Conservation (phyloP, 495 filamentous ascomycete genomes). For the Penicillium goetzii region DNA sequence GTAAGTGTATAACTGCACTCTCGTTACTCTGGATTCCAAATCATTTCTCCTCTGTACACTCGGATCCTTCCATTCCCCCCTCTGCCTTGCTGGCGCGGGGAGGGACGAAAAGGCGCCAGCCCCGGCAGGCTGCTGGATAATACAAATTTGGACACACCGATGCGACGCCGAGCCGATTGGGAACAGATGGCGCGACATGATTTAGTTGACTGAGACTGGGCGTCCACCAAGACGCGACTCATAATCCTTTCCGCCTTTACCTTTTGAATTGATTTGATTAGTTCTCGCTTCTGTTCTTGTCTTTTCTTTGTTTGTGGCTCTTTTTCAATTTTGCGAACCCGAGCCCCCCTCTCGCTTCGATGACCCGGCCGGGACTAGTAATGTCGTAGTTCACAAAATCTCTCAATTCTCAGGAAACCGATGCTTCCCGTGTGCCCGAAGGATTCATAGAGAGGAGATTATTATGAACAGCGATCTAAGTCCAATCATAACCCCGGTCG, state of each 20-base stretch:
- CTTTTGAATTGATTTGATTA: background rate
- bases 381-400: background rate
- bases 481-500: constrained; percentile 2
- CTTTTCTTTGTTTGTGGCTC: background rate
- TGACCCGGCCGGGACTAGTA: background rate
- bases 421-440: background rate
- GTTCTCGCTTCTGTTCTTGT: background rate
- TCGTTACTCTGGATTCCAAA: background rate
- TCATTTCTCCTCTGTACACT: background rate
- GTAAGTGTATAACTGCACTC: background rate
- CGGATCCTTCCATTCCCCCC: background rate
- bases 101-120: background rate
- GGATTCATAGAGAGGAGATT: background rate
- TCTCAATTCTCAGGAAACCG: background rate
- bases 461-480: background rate
- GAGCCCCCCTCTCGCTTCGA: background rate
- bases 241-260: too few relatives aligned
- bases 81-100: constrained; percentile 5
- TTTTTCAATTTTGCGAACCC: background rate
- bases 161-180: constrained; percentile 14
- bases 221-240: background rate
- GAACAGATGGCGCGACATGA: constrained; percentile 23
- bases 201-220: background rate
- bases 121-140: background rate
- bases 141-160: constrained; percentile 1